Percentiles rank a stretch among this genome's conserved stretches.
Evolutionary conservation across 495 filamentous ascomycete genomes (phyloP).

Genomic region (Cladorrhinum samala): DNA sequence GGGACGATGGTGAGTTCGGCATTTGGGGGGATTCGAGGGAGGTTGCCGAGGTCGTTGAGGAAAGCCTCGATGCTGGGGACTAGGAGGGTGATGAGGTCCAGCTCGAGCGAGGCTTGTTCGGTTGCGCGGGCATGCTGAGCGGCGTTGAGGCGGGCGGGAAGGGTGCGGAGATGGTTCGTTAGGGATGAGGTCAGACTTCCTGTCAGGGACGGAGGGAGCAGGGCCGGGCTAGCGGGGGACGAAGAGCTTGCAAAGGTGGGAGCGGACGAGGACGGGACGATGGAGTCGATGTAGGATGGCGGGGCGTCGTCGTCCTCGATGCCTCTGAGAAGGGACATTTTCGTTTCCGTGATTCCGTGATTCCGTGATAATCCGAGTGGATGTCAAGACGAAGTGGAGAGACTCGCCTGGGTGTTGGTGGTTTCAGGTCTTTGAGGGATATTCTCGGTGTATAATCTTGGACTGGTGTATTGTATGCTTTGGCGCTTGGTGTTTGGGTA

Average conservation of each 20-base stretch:
- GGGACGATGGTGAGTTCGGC: conserved; percentile 40
- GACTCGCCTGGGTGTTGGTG: too few species aligned
- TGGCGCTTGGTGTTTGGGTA: too few species aligned
- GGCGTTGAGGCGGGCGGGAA: conserved; percentile 33
- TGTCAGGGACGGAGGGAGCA: conserved; percentile 11
- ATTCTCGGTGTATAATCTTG: too few species aligned
- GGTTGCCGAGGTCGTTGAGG: conserved; percentile 24
- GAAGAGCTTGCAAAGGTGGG: not conserved
- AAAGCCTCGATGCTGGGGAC: conserved; percentile 35
- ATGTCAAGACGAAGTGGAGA: too few species aligned
- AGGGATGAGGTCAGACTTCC: conserved; percentile 27
- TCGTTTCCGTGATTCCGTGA: not conserved
- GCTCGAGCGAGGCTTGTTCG: conserved; percentile 26
- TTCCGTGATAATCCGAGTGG: too few species aligned
- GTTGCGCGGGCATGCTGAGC: conserved; percentile 24
- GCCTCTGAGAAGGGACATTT: conserved; percentile 14
- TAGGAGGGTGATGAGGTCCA: conserved; percentile 29
- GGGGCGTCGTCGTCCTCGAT: conserved; percentile 20
- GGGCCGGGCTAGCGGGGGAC: not conserved
- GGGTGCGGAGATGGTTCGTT: conserved; percentile 32
- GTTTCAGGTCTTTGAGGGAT: too few species aligned
- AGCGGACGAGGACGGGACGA: not conserved
- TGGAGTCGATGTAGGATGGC: conserved; percentile 32
- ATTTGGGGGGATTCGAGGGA: conserved; percentile 11
- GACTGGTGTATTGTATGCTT: too few species aligned